Percentiles rank a stretch among this genome's conserved stretches.
Conservation (phyloP, 2,329 filamentous ascomycete genomes). For the Stemphylium beticola region DNA sequence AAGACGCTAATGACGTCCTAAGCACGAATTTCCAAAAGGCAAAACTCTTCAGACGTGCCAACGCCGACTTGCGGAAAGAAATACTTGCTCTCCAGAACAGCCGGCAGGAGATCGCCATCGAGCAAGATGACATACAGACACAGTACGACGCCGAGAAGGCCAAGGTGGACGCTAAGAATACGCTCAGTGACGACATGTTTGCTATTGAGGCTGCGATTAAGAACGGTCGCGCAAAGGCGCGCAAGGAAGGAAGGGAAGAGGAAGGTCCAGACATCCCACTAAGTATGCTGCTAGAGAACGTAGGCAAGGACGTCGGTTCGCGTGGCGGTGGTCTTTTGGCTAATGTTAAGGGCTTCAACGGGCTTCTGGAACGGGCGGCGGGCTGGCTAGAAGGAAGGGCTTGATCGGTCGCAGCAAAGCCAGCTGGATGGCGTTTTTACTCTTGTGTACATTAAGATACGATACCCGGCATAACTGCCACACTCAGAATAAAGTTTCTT, state of each 20-base stretch:
- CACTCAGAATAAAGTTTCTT: conserved; percentile 3
- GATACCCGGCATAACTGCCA: conserved; percentile 19
- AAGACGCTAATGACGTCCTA: conserved; percentile 59
- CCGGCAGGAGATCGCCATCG: conserved; percentile 57
- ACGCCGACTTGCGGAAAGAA: conserved; percentile 54
- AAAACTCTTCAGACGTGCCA: conserved; percentile 53
- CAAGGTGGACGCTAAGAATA: conserved; percentile 31
- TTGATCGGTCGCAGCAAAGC: conserved; percentile 13
- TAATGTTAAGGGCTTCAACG: conserved; percentile 43
- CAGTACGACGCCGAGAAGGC: conserved; percentile 36
- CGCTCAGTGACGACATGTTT: conserved; percentile 40
- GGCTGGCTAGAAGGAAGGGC: conserved; percentile 45
- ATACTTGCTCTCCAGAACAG: conserved; percentile 57
- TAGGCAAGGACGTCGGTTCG: conserved; percentile 38
- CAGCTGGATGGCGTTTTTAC: conserved; percentile 4
- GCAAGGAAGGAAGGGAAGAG: conserved; percentile 35
- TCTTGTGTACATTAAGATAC: conserved; percentile 10
- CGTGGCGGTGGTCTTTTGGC: conserved; percentile 41
- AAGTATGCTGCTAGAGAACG: conserved; percentile 39
- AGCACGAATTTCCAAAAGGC: conserved; percentile 54
- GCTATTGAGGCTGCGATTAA: conserved; percentile 48
- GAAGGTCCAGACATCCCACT: conserved; percentile 43
- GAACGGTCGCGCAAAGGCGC: conserved; percentile 41
- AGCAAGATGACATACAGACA: conserved; percentile 56
- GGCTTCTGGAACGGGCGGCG: conserved; percentile 42